These are phyloP conservation scores for Cystobasidium pallidum DNA, from an alignment of 1,284 basidiomycete genomes.

Conservation along the genomic window DNA sequence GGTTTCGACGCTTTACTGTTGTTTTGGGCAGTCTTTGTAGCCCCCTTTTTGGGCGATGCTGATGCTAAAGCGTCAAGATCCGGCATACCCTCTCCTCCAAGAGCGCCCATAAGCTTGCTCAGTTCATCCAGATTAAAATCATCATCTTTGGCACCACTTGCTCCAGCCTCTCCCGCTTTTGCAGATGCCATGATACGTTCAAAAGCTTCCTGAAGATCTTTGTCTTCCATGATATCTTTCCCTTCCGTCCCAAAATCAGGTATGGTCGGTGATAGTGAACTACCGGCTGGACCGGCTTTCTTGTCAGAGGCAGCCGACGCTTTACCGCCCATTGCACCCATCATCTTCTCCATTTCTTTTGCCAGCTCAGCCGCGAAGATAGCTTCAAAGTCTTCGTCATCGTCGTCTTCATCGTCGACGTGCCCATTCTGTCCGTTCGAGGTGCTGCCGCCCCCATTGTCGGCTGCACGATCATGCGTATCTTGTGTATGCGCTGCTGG, in stretches of 20 bases:
- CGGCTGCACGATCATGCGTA: constrained; percentile 36
- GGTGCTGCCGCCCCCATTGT: neutral
- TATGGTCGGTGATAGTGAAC: neutral
- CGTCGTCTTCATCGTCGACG: constrained; percentile 26
- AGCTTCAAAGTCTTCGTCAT: constrained; percentile 43
- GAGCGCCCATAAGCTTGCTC: constrained; percentile 38
- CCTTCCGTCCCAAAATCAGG: constrained; percentile 14
- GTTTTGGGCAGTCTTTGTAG: constrained; percentile 46
- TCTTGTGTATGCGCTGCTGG: constrained; percentile 13
- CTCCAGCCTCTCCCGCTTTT: constrained; percentile 6
- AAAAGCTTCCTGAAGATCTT: constrained; percentile 35
- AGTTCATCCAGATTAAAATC: constrained; percentile 40
- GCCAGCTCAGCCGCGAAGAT: constrained; percentile 42
- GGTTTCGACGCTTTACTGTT: constrained; percentile 48
- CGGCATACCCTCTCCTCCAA: constrained; percentile 15
- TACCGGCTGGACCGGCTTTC: constrained; percentile 37
- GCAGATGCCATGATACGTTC: constrained; percentile 35
- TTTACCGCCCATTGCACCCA: constrained; percentile 14
- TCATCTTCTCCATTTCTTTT: constrained; percentile 45
- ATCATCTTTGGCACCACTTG: constrained; percentile 12
- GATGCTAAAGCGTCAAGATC: constrained; percentile 18
- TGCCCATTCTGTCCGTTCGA: neutral
- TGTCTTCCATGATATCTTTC: constrained; percentile 28
- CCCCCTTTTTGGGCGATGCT: constrained; percentile 17
- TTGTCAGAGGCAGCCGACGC: neutral